phyloP scores from a whole-genome alignment of 306 rosid genomes.

The Ormosia emarginata region DNA sequence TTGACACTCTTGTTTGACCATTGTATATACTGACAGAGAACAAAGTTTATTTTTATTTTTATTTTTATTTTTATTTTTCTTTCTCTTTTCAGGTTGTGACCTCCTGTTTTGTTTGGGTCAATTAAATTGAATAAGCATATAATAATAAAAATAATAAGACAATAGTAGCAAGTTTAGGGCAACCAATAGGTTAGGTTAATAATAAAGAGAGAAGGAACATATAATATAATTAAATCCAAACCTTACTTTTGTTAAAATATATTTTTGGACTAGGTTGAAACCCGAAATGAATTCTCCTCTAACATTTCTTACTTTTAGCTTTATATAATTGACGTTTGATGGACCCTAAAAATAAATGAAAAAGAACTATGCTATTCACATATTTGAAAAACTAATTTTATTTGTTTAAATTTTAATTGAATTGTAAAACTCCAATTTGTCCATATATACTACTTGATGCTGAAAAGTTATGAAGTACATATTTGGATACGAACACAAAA shows the following conservation, averaged over 20 bases:
- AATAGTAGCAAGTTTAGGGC: neutral
- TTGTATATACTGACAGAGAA: neutral
- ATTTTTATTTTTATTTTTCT: neutral
- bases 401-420: neutral
- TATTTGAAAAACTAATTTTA: too few relatives aligned
- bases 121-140: neutral
- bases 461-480: too few relatives aligned
- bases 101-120: neutral
- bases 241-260: neutral
- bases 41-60: neutral
- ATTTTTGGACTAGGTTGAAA: neutral
- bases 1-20: slow-evolving; percentile 5
- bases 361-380: neutral
- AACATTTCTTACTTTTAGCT: neutral
- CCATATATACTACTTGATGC: neutral
- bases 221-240: neutral
- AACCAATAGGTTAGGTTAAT: neutral
- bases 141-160: neutral
- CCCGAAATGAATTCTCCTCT: neutral
- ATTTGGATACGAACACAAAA: too few relatives aligned
- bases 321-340: neutral
- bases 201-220: neutral
- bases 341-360: neutral
- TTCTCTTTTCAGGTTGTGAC: neutral
- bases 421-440: neutral